Conservation (phyloP, 331 rosid genomes). For the Stylosanthes scabra region DNA sequence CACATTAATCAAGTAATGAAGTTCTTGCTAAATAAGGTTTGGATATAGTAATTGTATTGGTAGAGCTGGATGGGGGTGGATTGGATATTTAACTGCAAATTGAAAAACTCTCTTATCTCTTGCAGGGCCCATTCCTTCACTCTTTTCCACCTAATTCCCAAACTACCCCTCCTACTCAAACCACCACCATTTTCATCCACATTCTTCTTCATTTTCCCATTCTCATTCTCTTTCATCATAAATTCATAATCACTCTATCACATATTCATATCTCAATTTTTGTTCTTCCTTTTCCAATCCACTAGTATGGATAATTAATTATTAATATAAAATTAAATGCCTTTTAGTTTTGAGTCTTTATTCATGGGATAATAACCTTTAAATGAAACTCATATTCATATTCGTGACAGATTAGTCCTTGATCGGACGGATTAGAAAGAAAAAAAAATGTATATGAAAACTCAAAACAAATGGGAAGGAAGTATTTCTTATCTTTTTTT, state of each 20-base stretch:
- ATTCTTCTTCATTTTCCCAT: background rate
- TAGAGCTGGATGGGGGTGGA: background rate
- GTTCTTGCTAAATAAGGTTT: too few relatives aligned
- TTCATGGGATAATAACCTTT: too few relatives aligned
- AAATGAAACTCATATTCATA: too few relatives aligned
- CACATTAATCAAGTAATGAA: too few relatives aligned
- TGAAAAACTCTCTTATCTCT: background rate
- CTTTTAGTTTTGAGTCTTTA: too few relatives aligned
- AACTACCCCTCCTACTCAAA: slow-evolving; percentile 3
- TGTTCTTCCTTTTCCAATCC: background rate
- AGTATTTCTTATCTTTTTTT: too few relatives aligned
- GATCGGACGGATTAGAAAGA: too few relatives aligned
- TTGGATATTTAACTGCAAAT: slow-evolving; percentile 20
- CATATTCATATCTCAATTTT: slow-evolving; percentile 4
- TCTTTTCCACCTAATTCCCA: background rate
- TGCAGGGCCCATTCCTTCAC: background rate
- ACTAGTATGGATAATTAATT: background rate
- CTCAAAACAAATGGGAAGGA: too few relatives aligned
- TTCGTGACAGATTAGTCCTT: too few relatives aligned
- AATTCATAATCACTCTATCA: background rate
- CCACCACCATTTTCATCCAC: background rate
- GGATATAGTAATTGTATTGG: too few relatives aligned
- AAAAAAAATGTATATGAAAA: too few relatives aligned
- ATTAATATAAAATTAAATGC: too few relatives aligned
- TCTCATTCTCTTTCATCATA: background rate